Evolutionary conservation across 495 filamentous ascomycete genomes (phyloP), one percentile per base, ranked within the genome.

Genomic region (Xylaria palmicola): DNA sequence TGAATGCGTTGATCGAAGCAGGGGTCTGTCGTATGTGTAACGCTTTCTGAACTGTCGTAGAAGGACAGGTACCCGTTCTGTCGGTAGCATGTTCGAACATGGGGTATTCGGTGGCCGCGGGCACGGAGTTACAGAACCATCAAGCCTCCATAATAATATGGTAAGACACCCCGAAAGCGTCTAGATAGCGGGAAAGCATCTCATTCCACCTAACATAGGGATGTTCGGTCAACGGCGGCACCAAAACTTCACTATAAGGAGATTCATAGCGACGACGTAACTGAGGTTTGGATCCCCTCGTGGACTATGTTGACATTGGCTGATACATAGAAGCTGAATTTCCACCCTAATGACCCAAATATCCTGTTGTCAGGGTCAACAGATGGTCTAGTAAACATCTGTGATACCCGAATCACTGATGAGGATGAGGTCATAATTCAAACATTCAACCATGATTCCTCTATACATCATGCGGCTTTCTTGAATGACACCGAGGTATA

Each of bases 181-280:
- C 53, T 22, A 40, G 47, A n/a, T n/a, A n/a, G n/a, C 2, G 4
- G 29, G 13, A 19, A 51, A 43, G 58, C 59, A 44, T 61, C 61
- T 49, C 27, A 60, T 52, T 40, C 12, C 19, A 32, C 59, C 62
- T 58, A n/a, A n/a, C n/a, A n/a, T n/a, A 92, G 88, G 88, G 90
- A 93, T 71, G 78, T 83, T 53, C 82, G 90, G 68, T 85, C 83
- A 52, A 73, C 83, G 0, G 60, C 72, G 41, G 65, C 75, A 26
- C 81, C 83, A 8, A 74, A 79, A 47, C 77, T 83, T 26, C 78
- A 88, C 67, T 94, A 93, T 68, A 79, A 86, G 32, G 93, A 98
- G 67, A 89, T 90, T 50, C 93, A 98, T 73, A 93, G 88, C 56
- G 93, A 98, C 74, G 92, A 96, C 71, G 82, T 98, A 49, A 97